Conservation (phyloP, 257 asterid species). For the Penstemon barbatus region DNA sequence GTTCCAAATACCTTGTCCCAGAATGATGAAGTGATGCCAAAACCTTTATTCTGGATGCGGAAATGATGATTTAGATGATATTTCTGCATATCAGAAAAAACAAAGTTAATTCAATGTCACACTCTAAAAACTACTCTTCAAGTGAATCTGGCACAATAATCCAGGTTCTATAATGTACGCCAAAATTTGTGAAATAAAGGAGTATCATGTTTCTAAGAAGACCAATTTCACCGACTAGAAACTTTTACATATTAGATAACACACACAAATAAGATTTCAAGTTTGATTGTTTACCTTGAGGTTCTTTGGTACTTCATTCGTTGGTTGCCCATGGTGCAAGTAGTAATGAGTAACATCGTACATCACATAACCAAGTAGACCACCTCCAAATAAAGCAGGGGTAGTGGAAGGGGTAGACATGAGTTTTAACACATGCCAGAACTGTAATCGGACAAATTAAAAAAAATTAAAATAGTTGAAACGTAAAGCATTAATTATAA, state of each 20-base stretch:
- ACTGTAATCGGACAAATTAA: conserved; percentile 44
- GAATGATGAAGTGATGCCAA: conserved; percentile 81
- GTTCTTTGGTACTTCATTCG: conserved; percentile 46
- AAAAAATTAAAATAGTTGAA: neutral
- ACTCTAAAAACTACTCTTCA: neutral
- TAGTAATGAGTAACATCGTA: conserved; percentile 91
- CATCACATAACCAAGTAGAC: conserved; percentile 78
- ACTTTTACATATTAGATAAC: too few relatives aligned
- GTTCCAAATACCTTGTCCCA: conserved; percentile 94
- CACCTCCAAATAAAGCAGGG: conserved; percentile 85
- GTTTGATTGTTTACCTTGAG: conserved; percentile 59
- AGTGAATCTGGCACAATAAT: neutral
- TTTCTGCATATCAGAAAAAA: conserved; percentile 48
- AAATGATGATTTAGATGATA: conserved; percentile 92
- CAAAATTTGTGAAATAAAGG: neutral
- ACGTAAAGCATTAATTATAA: too few relatives aligned
- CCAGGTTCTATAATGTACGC: neutral
- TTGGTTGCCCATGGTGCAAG: conserved; percentile 87
- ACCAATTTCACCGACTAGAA: neutral
- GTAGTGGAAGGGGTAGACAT: conserved; percentile 55
- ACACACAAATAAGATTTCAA: too few relatives aligned
- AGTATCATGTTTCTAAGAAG: neutral
- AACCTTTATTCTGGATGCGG: conserved; percentile 81
- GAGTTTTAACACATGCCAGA: conserved; percentile 57
- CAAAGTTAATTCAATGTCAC: conserved; percentile 14